Evolutionary conservation across 1,284 basidiomycete genomes (phyloP).

Genomic region (Xerocomus minutiporus): DNA sequence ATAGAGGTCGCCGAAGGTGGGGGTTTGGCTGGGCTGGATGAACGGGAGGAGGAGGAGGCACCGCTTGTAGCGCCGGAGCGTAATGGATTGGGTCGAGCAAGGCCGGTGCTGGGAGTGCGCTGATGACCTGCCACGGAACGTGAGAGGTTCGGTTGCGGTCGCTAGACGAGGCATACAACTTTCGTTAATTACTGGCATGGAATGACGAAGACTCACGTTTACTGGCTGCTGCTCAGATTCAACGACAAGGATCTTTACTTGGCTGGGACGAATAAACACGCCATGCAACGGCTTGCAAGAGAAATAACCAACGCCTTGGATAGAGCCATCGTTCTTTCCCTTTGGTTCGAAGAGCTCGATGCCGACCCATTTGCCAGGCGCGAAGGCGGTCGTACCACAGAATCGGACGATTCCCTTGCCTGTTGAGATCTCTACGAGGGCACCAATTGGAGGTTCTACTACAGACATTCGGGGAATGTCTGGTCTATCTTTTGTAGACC

Average conservation of each 20-base stretch:
- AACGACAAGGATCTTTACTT: conserved; percentile 66
- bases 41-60: conserved; percentile 38
- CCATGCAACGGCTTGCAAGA: conserved; percentile 74
- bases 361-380: conserved; percentile 91
- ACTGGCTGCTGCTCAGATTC: conserved; percentile 38
- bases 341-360: conserved; percentile 79
- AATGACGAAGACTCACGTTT: conserved; percentile 18
- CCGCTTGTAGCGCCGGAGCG: conserved; percentile 29
- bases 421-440: conserved; percentile 70
- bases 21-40: conserved; percentile 40
- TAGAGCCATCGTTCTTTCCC: conserved; percentile 95
- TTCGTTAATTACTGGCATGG: not conserved
- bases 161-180: conserved; percentile 13
- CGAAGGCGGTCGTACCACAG: conserved; percentile 80
- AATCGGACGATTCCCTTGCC: conserved; percentile 87
- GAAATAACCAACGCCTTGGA: conserved; percentile 85
- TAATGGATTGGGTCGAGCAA: conserved; percentile 34
- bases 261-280: conserved; percentile 87
- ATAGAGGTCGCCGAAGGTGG: conserved; percentile 10
- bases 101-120: conserved; percentile 37
- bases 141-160: conserved; percentile 11
- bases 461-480: conserved; percentile 17
- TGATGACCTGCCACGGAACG: conserved; percentile 36
- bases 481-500: not conserved
- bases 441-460: conserved; percentile 47